phyloP scores from a whole-genome alignment of 805 yeast species.

The Metschnikowia reukaufii region DNA sequence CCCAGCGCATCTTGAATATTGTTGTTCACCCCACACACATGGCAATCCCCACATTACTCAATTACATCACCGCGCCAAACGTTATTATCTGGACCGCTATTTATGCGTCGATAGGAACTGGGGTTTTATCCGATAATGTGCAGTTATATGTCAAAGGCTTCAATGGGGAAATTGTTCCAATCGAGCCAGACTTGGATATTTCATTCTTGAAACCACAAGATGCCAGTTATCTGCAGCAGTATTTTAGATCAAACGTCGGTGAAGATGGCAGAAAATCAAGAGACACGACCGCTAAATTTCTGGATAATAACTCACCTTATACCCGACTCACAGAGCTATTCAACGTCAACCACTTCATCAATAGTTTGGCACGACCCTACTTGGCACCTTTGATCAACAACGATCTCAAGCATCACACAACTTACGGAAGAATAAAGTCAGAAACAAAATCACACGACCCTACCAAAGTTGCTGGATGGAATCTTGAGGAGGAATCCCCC shows the following conservation, averaged over 20 bases:
- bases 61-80: constrained; percentile 92
- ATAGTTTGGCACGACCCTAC: constrained; percentile 90
- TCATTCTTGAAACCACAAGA: constrained; percentile 45
- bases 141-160: constrained; percentile 60
- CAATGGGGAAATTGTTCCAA: constrained; percentile 58
- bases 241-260: constrained; percentile 27
- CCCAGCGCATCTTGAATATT: constrained; percentile 78
- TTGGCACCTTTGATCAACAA: constrained; percentile 85
- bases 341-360: constrained; percentile 91
- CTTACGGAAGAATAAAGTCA: constrained; percentile 32
- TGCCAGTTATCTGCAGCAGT: constrained; percentile 47
- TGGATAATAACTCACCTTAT: constrained; percentile 57
- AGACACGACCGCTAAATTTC: constrained; percentile 56
- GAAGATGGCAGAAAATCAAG: constrained; percentile 22
- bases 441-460: constrained; percentile 13
- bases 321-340: constrained; percentile 87
- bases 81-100: constrained; percentile 82
- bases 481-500: constrained; percentile 8
- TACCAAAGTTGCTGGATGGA: constrained; percentile 13
- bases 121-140: constrained; percentile 58
- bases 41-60: constrained; percentile 69
- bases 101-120: constrained; percentile 78
- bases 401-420: constrained; percentile 70
- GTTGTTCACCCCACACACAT: constrained; percentile 79
- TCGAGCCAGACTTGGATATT: constrained; percentile 41